Evolutionary conservation across 495 filamentous ascomycete species (phyloP), one percentile per base, ranked within the genome.

Genomic region (Aspergillus homomorphus): DNA sequence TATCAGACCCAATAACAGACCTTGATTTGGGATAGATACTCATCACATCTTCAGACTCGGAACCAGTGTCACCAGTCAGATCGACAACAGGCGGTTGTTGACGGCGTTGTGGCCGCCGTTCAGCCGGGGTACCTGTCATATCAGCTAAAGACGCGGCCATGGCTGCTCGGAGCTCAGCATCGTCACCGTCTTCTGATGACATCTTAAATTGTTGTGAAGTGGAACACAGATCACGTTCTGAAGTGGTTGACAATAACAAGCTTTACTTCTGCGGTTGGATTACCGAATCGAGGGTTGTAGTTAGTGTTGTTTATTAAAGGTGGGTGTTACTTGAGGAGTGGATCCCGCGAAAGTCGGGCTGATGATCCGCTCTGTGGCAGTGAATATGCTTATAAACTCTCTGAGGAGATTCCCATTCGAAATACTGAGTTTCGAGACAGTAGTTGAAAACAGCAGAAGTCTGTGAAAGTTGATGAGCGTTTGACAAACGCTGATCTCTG

Each of bases 91-190:
- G 21, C 14, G 20, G 14, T 18, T 50, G 45, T 0, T 51, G n/a
- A 7, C 44, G 19, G 4, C 20, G 38, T 33, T 43, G 41, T 14
- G 18, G 16, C 10, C 44, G 30, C 4, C 7, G 12, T 38, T 51
- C 22, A 43, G 9, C 20, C 42, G 18, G 12, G 19, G 50, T 9
- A 42, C 28, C 9, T 6, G 28, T 43, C 83, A 89, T 89, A 68
- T 95, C 91, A 55, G 84, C 80, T 30, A 96, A 69, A 16, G 91
- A 95, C 10, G 90, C 92, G 26, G 89, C 91, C 66, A 96, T 68
- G 88, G 70, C 68, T 22, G 58, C 66, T 59, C 54, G 50, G 14
- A 69, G 46, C 1, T 53, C 63, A 14, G 59, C 50, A 51, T 74
- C 70, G 42, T 66, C 51, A 7, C 46, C 4, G 42, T 63, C 57